These are phyloP conservation scores for Kokia cookei DNA, from an alignment of 441 rosid species.

Conservation along the genomic window DNA sequence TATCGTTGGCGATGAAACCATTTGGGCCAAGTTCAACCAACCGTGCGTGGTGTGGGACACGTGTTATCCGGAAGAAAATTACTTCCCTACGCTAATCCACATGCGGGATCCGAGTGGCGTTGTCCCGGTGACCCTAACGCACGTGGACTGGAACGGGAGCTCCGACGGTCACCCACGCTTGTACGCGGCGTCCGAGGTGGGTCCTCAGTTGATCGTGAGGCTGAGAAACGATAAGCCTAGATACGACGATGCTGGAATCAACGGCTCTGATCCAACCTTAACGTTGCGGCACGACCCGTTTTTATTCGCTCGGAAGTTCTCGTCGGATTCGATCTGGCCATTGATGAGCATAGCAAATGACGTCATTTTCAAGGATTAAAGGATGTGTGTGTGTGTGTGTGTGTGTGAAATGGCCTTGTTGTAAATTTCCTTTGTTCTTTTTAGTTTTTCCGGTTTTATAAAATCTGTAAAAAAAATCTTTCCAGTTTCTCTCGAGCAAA, in stretches of 20 bases:
- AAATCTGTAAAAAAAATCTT: background rate
- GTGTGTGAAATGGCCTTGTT: constrained; percentile 12
- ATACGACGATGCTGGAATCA: constrained; percentile 42
- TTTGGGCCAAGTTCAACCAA: constrained; percentile 58
- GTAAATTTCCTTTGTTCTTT: constrained; percentile 16
- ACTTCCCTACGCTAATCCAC: constrained; percentile 72
- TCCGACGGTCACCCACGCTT: constrained; percentile 64
- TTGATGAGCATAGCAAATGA: constrained; percentile 44
- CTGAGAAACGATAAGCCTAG: constrained; percentile 38
- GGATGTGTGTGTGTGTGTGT: background rate
- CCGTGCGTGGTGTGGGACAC: constrained; percentile 40
- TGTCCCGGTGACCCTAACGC: constrained; percentile 58
- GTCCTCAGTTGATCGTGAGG: constrained; percentile 33
- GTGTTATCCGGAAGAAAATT: constrained; percentile 70
- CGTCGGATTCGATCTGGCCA: constrained; percentile 23
- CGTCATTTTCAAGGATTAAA: constrained; percentile 46
- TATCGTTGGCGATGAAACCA: constrained; percentile 40
- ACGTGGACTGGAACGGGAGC: constrained; percentile 60
- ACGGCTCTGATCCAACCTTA: constrained; percentile 37
- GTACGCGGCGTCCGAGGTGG: constrained; percentile 42
- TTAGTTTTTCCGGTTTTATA: too few relatives aligned
- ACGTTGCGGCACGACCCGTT: constrained; percentile 33
- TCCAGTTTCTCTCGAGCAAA: too few relatives aligned
- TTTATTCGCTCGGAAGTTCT: constrained; percentile 64
- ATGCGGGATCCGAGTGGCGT: constrained; percentile 51